These are phyloP conservation scores for Penicillium brevicompactum DNA, from an alignment of 2,329 filamentous ascomycete species.

Conservation along the genomic window DNA sequence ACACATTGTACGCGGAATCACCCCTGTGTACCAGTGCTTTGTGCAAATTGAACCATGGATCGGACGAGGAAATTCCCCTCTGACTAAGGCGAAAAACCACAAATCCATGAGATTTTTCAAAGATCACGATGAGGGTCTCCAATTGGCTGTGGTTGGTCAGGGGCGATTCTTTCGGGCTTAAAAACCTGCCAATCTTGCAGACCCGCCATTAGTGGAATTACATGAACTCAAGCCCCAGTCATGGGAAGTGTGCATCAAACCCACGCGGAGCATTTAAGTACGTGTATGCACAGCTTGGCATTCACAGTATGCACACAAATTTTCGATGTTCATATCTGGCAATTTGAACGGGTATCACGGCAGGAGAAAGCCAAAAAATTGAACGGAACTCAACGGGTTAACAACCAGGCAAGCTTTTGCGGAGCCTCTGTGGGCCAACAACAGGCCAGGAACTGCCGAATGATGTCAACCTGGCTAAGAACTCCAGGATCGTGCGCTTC, in stretches of 20 bases:
- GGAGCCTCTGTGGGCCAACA: background rate
- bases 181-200: background rate
- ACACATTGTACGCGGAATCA: too few relatives aligned
- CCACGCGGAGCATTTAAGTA: background rate
- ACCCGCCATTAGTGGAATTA: too few relatives aligned
- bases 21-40: too few relatives aligned
- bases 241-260: too few relatives aligned
- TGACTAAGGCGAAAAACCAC: too few relatives aligned
- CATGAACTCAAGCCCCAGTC: too few relatives aligned
- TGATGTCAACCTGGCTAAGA: background rate
- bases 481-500: background rate
- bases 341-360: background rate
- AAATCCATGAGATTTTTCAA: too few relatives aligned
- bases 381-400: background rate
- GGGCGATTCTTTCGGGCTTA: background rate
- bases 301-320: background rate
- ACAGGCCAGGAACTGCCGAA: slow-evolving; percentile 20
- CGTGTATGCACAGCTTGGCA: background rate
- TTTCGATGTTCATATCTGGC: background rate
- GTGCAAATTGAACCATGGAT: too few relatives aligned
- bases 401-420: background rate
- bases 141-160: too few relatives aligned
- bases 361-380: background rate
- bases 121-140: too few relatives aligned
- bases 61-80: too few relatives aligned